Base-by-base conservation (phyloP, 2,329 filamentous ascomycete species). In the Colletotrichum tanaceti region DNA sequence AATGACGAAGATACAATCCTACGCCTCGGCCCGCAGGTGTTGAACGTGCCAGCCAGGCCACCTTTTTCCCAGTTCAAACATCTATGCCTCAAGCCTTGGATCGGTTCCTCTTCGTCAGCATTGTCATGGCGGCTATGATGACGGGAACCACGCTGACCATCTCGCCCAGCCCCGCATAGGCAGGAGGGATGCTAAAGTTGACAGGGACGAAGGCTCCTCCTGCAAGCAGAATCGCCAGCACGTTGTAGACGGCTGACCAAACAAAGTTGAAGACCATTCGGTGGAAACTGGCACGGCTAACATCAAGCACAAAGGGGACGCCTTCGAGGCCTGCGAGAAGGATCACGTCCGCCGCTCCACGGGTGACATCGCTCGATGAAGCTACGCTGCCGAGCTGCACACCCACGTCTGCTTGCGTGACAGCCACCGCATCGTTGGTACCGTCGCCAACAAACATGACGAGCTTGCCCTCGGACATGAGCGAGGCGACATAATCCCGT, bases 81-180 rank as follows among this genome's bases (percentile, higher is more conserved):
- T 35, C 54, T 18, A 43, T 13, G 4, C 10, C 22, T 46, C 43
- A 59, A 20, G n/a, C 16, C n/a, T 58, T 41, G 35, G 41, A 3
- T 28, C 47, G 65, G 41, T 35, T 58, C 53, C 64, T 58, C 54
- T 58, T 58, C 10, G 73, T 58, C 57, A 77, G 61, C 77, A 78
- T 77, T 6, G 75, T 75, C 62, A 73, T 64, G 41, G 74, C 75
- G 6, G 74, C 73, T 2, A 75, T 46, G 35, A 91, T 83, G 13
- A 91, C 89, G 0, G 89, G 89, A 70, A 89, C 55, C 0, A 92
- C 85, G 74, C 89, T 91, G 14, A 89, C 86, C 55, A 91, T 76
- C 79, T 92, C 89, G 0, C 89, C 89, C 53, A 91, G 71, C 0
- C 88, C 90, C 0, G 89, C 88, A 79, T 78, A 81, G 16, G 76